These are phyloP conservation scores for Glebionis coronaria DNA, from an alignment of 129 eudicot genomes.

Conservation along the genomic window DNA sequence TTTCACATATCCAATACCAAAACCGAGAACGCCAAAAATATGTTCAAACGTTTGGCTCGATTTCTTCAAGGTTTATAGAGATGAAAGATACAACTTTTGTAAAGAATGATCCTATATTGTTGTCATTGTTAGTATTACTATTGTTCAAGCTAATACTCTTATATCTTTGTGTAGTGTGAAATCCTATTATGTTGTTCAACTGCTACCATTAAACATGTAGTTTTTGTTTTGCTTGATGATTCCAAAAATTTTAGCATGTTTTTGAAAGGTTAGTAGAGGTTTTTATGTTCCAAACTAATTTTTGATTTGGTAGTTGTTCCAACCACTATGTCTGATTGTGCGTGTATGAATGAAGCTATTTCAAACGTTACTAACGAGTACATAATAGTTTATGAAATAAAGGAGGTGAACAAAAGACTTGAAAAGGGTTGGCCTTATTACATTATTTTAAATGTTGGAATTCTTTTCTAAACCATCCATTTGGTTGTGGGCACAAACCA, in stretches of 20 bases:
- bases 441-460: too few species aligned
- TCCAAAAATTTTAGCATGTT: neutral
- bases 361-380: too few species aligned
- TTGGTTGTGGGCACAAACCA: too few species aligned
- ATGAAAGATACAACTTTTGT: neutral
- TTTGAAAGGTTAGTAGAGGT: neutral
- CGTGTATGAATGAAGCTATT: neutral
- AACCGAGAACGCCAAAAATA: slow-evolving; percentile 33
- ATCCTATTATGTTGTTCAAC: slow-evolving; percentile 9
- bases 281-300: slow-evolving; percentile 17
- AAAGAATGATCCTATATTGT: neutral
- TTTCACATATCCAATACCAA: slow-evolving; percentile 42
- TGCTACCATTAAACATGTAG: slow-evolving; percentile 3
- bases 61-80: slow-evolving; percentile 25
- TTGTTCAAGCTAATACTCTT: neutral
- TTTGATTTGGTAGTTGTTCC: neutral
- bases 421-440: neutral
- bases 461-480: too few species aligned
- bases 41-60: slow-evolving; percentile 37
- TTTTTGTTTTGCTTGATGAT: slow-evolving; percentile 7
- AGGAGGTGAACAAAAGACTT: neutral
- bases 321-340: neutral
- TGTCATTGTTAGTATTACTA: neutral
- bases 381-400: too few species aligned
- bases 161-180: neutral